phyloP scores from a whole-genome alignment of 768 basidiomycete genomes.

The Auricularia heimuer region DNA sequence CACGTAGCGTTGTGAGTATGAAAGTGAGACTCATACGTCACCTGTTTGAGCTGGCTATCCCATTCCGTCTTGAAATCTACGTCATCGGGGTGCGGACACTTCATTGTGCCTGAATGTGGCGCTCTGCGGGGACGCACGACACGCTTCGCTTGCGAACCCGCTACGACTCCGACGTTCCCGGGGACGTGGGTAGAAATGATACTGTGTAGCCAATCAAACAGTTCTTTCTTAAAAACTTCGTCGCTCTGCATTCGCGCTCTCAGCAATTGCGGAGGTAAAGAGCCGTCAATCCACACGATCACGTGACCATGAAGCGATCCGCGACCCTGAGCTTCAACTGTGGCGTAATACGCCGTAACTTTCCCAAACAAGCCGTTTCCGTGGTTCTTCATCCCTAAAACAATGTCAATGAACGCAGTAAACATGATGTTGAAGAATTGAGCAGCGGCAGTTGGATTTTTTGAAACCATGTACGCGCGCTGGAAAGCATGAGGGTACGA shows the following conservation, averaged over 20 bases:
- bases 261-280: slow-evolving; percentile 3
- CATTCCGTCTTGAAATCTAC: not conserved
- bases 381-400: not conserved
- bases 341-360: slow-evolving; percentile 1
- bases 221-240: not conserved
- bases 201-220: not conserved
- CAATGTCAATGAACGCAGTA: not conserved
- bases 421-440: not conserved
- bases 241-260: slow-evolving; percentile 1
- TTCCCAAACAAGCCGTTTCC: slow-evolving; percentile 3
- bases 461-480: not conserved
- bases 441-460: not conserved
- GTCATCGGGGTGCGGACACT: not conserved
- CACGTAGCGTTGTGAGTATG: not conserved
- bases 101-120: not conserved
- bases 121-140: not conserved
- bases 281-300: slow-evolving; percentile 4
- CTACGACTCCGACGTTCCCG: not conserved
- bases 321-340: slow-evolving; percentile 5
- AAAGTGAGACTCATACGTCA: not conserved
- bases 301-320: slow-evolving; percentile 4
- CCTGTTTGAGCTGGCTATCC: not conserved
- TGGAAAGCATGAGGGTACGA: not conserved
- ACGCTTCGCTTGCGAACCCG: not conserved
- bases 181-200: not conserved